Percentiles rank a stretch among this genome's conserved stretches.
phyloP scores from a whole-genome alignment of 2,329 filamentous ascomycete species.

The Beauveria sp. region DNA sequence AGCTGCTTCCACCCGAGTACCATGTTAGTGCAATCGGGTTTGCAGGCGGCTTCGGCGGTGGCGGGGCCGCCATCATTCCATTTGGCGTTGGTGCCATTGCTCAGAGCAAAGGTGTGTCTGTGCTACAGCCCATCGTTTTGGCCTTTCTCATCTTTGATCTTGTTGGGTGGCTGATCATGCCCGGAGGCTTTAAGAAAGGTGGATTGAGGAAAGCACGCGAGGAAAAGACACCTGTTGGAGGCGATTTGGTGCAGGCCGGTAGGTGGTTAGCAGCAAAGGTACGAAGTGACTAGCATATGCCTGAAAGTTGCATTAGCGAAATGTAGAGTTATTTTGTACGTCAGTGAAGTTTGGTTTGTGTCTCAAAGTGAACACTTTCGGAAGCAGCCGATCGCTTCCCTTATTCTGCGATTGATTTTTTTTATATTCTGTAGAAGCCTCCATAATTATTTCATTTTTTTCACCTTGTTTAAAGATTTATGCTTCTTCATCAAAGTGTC shows the following conservation, averaged over 20 bases:
- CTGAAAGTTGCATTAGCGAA: neutral
- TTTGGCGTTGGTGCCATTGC: slow-evolving; percentile 64
- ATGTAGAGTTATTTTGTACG: neutral
- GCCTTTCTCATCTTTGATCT: slow-evolving; percentile 38
- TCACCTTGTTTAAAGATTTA: neutral
- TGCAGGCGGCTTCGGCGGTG: slow-evolving; percentile 67
- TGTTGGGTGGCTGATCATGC: slow-evolving; percentile 37
- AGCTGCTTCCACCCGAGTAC: slow-evolving; percentile 62
- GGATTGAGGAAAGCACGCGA: slow-evolving; percentile 34
- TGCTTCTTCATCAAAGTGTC: neutral
- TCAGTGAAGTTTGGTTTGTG: no score
- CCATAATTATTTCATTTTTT: neutral
- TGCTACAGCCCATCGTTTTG: slow-evolving; percentile 49
- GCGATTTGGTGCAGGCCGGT: slow-evolving; percentile 19
- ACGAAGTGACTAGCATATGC: slow-evolving; percentile 5
- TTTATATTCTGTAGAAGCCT: neutral
- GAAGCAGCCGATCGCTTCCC: no score
- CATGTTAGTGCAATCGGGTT: slow-evolving; percentile 80
- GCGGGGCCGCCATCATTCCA: slow-evolving; percentile 60
- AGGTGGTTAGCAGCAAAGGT: slow-evolving; percentile 13
- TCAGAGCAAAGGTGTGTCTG: slow-evolving; percentile 44
- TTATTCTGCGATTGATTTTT: neutral
- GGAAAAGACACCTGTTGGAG: slow-evolving; percentile 27
- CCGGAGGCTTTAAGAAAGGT: slow-evolving; percentile 30
- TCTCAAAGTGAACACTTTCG: no score